Conservation (phyloP, 2,329 filamentous ascomycete species). For the Teratosphaeria pseudoeucalypti region DNA sequence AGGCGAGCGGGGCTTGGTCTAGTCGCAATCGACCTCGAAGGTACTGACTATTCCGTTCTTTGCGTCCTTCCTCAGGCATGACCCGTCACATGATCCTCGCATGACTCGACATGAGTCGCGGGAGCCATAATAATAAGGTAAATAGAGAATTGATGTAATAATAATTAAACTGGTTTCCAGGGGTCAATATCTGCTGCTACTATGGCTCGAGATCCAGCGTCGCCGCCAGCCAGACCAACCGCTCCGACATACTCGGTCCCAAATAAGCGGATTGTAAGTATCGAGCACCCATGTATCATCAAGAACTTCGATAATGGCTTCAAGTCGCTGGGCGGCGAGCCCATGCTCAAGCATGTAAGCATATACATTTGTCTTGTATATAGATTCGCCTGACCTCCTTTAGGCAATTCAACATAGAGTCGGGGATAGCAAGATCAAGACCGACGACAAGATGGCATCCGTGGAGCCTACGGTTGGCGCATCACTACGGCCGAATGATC, state of each 20-base stretch:
- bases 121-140: too few species aligned
- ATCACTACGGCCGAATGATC: constrained; percentile 71
- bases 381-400: background rate
- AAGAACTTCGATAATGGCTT: constrained; percentile 55
- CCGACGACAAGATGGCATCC: constrained; percentile 11
- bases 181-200: background rate
- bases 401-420: constrained; percentile 24
- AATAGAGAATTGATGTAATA: too few species aligned
- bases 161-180: too few species aligned
- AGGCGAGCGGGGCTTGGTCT: background rate
- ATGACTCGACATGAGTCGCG: background rate
- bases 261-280: constrained; percentile 43
- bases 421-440: constrained; percentile 18
- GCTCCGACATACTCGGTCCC: constrained; percentile 43
- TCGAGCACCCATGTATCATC: constrained; percentile 59
- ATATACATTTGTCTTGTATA: background rate
- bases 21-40: background rate
- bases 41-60: background rate
- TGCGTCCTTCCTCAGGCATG: background rate
- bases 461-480: constrained; percentile 47
- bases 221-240: background rate
- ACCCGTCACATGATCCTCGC: background rate
- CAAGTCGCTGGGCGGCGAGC: constrained; percentile 49
- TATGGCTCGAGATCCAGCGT: background rate
- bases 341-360: constrained; percentile 44